A percentile compares a stretch with the other conserved stretches of the same genome.
phyloP scores from a whole-genome alignment of 768 basidiomycete species.

The Clitopilus hobsonii region DNA sequence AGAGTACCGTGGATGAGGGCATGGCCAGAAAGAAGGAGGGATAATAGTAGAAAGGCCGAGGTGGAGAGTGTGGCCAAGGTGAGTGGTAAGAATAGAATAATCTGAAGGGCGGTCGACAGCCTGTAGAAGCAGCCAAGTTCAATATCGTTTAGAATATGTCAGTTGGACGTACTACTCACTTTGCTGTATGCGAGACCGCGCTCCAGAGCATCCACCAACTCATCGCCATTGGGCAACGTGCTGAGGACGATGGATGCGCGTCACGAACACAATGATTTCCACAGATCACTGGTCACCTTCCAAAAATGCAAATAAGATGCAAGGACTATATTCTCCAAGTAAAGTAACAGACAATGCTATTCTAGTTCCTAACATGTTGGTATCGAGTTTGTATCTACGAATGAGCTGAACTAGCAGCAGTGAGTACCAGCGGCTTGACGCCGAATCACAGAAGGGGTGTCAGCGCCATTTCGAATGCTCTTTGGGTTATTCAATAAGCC shows the following conservation, averaged over 20 bases:
- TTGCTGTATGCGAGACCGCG: conserved; percentile 59
- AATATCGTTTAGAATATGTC: conserved; percentile 2
- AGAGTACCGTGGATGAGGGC: conserved; percentile 82
- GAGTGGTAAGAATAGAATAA: conserved; percentile 78
- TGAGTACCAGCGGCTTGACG: conserved; percentile 12
- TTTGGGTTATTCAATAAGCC: conserved; percentile 71
- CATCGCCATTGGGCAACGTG: conserved; percentile 16
- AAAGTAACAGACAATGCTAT: background rate
- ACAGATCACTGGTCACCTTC: background rate
- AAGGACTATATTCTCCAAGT: background rate
- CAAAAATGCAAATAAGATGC: background rate
- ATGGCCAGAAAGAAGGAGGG: conserved; percentile 70
- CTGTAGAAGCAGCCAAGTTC: conserved; percentile 26
- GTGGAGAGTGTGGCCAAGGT: conserved; percentile 81
- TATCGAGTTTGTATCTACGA: background rate
- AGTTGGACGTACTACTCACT: conserved; percentile 26
- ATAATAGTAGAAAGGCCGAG: conserved; percentile 76
- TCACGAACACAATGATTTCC: conserved; percentile 4
- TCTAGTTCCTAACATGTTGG: background rate
- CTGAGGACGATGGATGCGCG: background rate
- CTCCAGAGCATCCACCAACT: conserved; percentile 65
- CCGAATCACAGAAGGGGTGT: conserved; percentile 4
- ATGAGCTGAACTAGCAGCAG: conserved; percentile 7
- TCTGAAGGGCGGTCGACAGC: conserved; percentile 73
- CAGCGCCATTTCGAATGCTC: conserved; percentile 19